Evolutionary conservation across 1,284 basidiomycete genomes (phyloP).

Genomic region (Ustilago lituana): DNA sequence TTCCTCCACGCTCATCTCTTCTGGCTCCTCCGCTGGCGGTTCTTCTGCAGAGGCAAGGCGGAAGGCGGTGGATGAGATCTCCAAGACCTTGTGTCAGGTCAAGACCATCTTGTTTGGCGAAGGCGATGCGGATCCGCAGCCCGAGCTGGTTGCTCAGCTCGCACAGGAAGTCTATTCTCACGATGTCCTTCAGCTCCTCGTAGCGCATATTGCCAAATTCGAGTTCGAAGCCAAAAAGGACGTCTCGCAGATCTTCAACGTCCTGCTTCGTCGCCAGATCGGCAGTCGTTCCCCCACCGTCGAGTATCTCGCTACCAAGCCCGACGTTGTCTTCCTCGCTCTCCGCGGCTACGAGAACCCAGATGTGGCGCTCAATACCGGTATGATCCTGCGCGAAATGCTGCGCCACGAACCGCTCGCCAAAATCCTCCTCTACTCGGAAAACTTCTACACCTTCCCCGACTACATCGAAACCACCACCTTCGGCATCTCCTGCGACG

Average conservation of each 20-base stretch:
- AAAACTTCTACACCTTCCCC: conserved; percentile 91
- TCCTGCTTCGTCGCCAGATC: conserved; percentile 91
- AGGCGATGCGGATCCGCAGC: conserved; percentile 78
- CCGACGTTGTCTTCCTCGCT: conserved; percentile 87
- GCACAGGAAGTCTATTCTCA: conserved; percentile 94
- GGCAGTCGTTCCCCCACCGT: conserved; percentile 92
- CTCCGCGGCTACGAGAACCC: conserved; percentile 85
- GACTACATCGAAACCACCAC: conserved; percentile 97
- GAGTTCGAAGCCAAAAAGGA: conserved; percentile 95
- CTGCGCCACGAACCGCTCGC: conserved; percentile 89
- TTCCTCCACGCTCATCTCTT: conserved; percentile 13
- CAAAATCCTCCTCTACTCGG: conserved; percentile 89
- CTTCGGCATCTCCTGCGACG: conserved; percentile 97
- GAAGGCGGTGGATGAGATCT: conserved; percentile 85
- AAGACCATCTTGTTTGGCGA: conserved; percentile 87
- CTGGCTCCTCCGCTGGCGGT: conserved; percentile 8
- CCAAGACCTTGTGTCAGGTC: conserved; percentile 87
- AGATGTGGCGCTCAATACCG: conserved; percentile 94
- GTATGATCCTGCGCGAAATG: conserved; percentile 98
- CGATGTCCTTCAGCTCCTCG: conserved; percentile 83
- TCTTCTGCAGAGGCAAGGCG: conserved; percentile 24
- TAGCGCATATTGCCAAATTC: conserved; percentile 82
- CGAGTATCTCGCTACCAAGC: conserved; percentile 85
- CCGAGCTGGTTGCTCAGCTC: conserved; percentile 74
- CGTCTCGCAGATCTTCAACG: conserved; percentile 95